Evolutionary conservation across 1,139 yeast species (phyloP).

Genomic region (Debaryomycetaceae sp.): DNA sequence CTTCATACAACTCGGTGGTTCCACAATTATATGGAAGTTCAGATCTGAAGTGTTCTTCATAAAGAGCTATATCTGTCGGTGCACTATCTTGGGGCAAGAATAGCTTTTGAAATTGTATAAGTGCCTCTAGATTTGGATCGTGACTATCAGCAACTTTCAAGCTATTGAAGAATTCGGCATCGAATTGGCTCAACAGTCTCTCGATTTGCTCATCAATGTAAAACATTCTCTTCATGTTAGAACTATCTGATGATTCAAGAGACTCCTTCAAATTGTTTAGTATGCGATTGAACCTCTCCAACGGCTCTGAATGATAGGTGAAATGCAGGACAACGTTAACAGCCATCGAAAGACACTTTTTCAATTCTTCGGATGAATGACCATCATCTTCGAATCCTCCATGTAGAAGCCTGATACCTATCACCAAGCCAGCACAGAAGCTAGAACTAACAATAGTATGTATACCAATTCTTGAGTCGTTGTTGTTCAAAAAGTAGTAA

Average conservation of each 20-base stretch:
- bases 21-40: neutral
- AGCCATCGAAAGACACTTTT: slow-evolving; percentile 11
- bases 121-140: neutral
- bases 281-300: neutral
- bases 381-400: slow-evolving; percentile 13
- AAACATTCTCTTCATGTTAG: neutral
- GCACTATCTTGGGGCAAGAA: neutral
- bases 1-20: neutral
- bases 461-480: slow-evolving; percentile 12
- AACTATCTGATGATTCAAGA: neutral
- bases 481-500: slow-evolving; percentile 11
- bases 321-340: slow-evolving; percentile 1
- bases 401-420: slow-evolving; percentile 15
- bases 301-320: neutral
- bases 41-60: neutral
- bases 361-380: slow-evolving; percentile 13
- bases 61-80: neutral
- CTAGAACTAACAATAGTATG: slow-evolving; percentile 11
- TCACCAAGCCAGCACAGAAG: slow-evolving; percentile 12
- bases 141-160: neutral
- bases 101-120: neutral
- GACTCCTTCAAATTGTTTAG: neutral
- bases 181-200: neutral
- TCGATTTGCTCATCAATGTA: neutral
- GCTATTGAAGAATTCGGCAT: neutral